A percentile compares a stretch with the other conserved stretches of the same genome.
Conservation (phyloP, 169 alveolate genomes). For the Miamiensis avidus region DNA sequence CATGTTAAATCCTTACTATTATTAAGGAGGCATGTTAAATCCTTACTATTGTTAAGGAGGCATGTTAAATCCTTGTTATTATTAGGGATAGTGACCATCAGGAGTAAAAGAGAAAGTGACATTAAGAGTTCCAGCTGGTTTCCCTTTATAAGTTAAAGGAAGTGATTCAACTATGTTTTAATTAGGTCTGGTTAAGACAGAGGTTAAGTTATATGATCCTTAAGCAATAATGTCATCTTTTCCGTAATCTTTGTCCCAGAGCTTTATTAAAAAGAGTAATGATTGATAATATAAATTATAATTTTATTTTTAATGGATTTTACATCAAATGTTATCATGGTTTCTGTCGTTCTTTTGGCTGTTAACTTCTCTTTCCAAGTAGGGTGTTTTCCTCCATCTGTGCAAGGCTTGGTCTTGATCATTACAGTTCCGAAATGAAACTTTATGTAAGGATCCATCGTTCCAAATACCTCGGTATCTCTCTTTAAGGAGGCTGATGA, state of each 20-base stretch:
- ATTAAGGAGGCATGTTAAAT: not conserved
- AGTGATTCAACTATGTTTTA: not conserved
- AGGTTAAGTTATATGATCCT: not conserved
- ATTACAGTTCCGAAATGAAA: conserved; percentile 26
- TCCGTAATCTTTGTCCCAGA: not conserved
- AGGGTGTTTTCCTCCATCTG: conserved; percentile 53
- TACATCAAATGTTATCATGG: not conserved
- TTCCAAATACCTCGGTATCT: conserved; percentile 64
- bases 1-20: not conserved
- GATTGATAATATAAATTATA: no score
- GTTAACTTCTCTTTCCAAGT: not conserved
- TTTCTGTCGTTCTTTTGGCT: not conserved
- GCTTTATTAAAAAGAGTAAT: no score
- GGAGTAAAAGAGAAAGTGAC: not conserved
- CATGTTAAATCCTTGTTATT: not conserved
- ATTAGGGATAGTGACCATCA: not conserved
- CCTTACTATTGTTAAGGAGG: not conserved
- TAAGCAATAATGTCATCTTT: not conserved
- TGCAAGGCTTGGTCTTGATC: conserved; percentile 44
- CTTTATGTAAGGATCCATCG: conserved; percentile 65
- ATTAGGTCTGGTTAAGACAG: not conserved
- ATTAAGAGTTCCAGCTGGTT: not conserved
- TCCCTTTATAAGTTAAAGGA: not conserved
- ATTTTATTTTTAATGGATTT: no score
- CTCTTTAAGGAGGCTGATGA: conserved; percentile 50